Conservation (phyloP, 805 yeast species). For the Candida wancherniae region DNA sequence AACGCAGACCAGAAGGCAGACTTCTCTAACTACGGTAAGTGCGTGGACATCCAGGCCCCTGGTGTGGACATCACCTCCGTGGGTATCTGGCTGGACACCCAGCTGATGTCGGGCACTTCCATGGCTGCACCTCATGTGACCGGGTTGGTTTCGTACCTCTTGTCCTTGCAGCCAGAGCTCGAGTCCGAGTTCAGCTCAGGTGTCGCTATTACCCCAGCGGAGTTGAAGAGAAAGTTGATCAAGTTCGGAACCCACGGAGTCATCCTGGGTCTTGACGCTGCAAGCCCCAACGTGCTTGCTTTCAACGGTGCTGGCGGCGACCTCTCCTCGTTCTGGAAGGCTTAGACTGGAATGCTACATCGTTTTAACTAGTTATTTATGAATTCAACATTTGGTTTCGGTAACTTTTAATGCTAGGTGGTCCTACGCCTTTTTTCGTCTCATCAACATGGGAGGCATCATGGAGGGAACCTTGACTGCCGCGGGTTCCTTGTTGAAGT, state of each 20-base stretch:
- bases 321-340: constrained; percentile 15
- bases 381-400: no score
- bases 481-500: constrained; percentile 7
- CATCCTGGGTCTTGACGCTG: constrained; percentile 44
- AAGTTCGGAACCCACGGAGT: constrained; percentile 43
- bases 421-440: constrained; percentile 8
- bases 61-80: constrained; percentile 79
- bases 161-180: constrained; percentile 24
- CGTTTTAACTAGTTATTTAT: no score
- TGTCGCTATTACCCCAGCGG: constrained; percentile 39
- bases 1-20: constrained; percentile 85
- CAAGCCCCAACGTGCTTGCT: constrained; percentile 59
- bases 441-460: constrained; percentile 15
- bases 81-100: constrained; percentile 13
- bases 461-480: constrained; percentile 10
- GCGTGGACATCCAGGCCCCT: constrained; percentile 96
- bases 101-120: constrained; percentile 63
- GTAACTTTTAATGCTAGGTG: background rate
- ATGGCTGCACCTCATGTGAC: constrained; percentile 78
- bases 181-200: constrained; percentile 27
- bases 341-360: no score
- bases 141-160: constrained; percentile 54
- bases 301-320: constrained; percentile 24
- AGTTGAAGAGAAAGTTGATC: constrained; percentile 40
- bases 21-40: constrained; percentile 91